Evolutionary conservation across 225 moss, liverwort and hornwort genomes (phyloP).

Genomic region (Straminergon stramineum): DNA sequence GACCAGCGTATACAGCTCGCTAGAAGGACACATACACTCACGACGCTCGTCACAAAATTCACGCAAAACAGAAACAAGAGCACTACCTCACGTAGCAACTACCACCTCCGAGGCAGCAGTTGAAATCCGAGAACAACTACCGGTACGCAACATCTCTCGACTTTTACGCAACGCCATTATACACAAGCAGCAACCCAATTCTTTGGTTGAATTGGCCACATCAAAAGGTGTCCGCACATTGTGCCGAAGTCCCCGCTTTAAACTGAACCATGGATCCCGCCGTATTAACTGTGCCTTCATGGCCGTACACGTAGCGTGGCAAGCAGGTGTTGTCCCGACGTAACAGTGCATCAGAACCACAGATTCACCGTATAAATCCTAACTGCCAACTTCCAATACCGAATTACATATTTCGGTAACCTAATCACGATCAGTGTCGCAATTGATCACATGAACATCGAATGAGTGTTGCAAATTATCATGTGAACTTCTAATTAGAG

Average conservation of each 20-base stretch:
- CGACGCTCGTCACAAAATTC: neutral
- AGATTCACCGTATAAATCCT: neutral
- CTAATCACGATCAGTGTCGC: neutral
- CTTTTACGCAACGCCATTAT: neutral
- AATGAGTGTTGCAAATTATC: neutral
- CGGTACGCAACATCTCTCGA: neutral
- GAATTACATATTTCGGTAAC: neutral
- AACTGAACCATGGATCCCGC: neutral
- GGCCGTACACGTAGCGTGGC: neutral
- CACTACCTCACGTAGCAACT: neutral
- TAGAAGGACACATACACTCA: neutral
- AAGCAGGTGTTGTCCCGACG: neutral
- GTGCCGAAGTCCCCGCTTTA: neutral
- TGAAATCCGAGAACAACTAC: neutral
- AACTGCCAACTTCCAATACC: neutral
- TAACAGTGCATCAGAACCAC: neutral
- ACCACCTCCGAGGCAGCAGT: neutral
- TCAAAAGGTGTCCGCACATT: neutral
- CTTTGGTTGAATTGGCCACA: neutral
- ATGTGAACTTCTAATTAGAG: too few species aligned
- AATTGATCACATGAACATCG: too few species aligned
- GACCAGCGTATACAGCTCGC: neutral
- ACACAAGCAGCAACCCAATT: neutral
- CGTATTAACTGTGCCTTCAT: neutral
- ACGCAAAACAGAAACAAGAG: neutral